Evolutionary conservation across 352 stramenopile species (phyloP).

Genomic region (Globisporangium camurandrum): DNA sequence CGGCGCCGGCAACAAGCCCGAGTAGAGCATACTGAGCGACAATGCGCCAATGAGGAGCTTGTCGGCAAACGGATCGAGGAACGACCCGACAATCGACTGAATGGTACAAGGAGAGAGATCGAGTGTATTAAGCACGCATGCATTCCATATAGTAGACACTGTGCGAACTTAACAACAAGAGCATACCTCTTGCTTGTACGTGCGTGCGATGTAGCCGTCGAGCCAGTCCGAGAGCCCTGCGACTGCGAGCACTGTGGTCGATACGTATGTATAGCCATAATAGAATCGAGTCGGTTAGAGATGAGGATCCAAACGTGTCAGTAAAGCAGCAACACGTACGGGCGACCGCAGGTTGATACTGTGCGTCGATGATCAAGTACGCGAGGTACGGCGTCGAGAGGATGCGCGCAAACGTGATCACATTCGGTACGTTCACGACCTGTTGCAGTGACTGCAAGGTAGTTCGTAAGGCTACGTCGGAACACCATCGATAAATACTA

Average conservation of each 20-base stretch:
- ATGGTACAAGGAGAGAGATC: too few relatives aligned
- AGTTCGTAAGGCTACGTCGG: too few relatives aligned
- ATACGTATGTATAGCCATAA: too few relatives aligned
- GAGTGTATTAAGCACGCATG: too few relatives aligned
- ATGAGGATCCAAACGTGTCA: background rate
- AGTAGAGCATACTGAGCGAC: constrained; percentile 69
- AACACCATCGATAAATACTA: too few relatives aligned
- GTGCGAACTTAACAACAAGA: background rate
- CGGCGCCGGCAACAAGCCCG: constrained; percentile 50
- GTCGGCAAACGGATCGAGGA: constrained; percentile 77
- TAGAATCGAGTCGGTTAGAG: too few relatives aligned
- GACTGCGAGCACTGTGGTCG: constrained; percentile 69
- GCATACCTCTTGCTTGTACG: constrained; percentile 56
- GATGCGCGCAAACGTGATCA: constrained; percentile 76
- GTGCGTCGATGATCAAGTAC: constrained; percentile 61
- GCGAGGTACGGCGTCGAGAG: constrained; percentile 68
- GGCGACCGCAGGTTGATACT: constrained; percentile 56
- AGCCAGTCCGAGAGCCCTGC: constrained; percentile 74
- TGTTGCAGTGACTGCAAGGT: constrained; percentile 46
- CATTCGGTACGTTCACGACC: constrained; percentile 71
- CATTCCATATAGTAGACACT: too few relatives aligned
- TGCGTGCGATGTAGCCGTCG: constrained; percentile 73
- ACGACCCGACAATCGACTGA: constrained; percentile 71
- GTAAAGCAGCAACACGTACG: constrained; percentile 21
- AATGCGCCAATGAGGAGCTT: constrained; percentile 73